These are phyloP conservation scores for Meredithiella fracta DNA, from an alignment of 2,329 filamentous ascomycete genomes.

Conservation along the genomic window DNA sequence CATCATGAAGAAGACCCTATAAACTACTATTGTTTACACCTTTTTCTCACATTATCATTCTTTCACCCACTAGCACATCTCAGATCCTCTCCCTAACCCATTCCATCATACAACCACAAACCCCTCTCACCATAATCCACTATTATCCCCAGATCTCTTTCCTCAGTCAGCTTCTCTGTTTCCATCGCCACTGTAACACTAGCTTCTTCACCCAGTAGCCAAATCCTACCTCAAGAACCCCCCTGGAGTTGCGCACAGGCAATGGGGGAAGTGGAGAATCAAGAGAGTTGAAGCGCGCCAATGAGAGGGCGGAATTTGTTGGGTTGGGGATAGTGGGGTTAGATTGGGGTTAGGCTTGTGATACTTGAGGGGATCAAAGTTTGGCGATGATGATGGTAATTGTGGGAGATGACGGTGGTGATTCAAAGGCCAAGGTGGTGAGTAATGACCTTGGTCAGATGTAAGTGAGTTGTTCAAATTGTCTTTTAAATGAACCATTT, in stretches of 20 bases:
- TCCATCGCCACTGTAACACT: neutral
- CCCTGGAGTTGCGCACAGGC: too few relatives aligned
- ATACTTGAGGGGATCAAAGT: too few relatives aligned
- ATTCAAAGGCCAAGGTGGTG: neutral
- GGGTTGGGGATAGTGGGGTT: too few relatives aligned
- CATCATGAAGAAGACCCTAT: too few relatives aligned
- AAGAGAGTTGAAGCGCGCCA: too few relatives aligned
- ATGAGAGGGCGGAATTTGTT: too few relatives aligned
- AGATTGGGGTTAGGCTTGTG: too few relatives aligned
- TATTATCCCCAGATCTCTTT: neutral
- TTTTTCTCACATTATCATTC: neutral
- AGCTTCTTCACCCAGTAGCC: neutral
- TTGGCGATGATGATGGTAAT: neutral
- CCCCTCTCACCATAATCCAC: neutral
- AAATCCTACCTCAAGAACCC: too few relatives aligned
- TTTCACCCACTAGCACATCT: neutral
- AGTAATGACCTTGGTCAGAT: neutral
- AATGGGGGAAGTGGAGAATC: too few relatives aligned
- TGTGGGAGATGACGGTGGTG: neutral
- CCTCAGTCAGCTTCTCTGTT: neutral
- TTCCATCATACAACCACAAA: slow-evolving; percentile 3
- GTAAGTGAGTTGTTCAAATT: too few relatives aligned
- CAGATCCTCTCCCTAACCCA: neutral
- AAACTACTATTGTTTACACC: neutral
- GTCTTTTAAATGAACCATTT: too few relatives aligned